A percentile compares a stretch with the other conserved stretches of the same genome.
phyloP scores from a whole-genome alignment of 2,329 filamentous ascomycete species.

The Colletotrichum chlorophyti region DNA sequence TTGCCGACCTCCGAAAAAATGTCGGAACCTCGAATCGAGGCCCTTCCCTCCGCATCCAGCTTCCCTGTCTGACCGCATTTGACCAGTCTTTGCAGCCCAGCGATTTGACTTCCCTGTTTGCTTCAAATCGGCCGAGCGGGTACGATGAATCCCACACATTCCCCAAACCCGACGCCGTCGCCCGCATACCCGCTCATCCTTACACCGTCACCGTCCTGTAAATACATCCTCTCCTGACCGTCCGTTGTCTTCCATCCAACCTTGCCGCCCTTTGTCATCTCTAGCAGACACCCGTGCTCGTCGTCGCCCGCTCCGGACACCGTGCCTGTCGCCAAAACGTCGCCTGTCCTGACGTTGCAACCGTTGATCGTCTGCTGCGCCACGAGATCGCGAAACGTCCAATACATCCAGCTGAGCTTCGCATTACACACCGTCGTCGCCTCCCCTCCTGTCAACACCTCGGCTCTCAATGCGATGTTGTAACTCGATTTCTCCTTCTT shows the following conservation, averaged over 20 bases:
- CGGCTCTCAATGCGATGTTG: constrained; percentile 38
- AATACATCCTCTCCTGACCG: constrained; percentile 40
- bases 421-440: constrained; percentile 37
- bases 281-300: constrained; percentile 47
- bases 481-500: constrained; percentile 42
- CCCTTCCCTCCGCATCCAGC: not conserved
- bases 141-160: constrained; percentile 38
- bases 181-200: constrained; percentile 45
- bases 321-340: constrained; percentile 50
- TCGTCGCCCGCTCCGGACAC: constrained; percentile 42
- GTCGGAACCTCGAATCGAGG: constrained; percentile 6
- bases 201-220: constrained; percentile 49
- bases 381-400: constrained; percentile 45
- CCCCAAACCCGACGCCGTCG: constrained; percentile 49
- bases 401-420: constrained; percentile 42
- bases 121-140: constrained; percentile 15
- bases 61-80: no score
- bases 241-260: constrained; percentile 35
- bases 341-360: constrained; percentile 45
- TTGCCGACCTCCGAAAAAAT: no score
- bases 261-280: constrained; percentile 44
- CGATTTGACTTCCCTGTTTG: not conserved
- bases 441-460: constrained; percentile 33
- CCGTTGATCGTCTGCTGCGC: constrained; percentile 45
- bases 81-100: not conserved